These are phyloP conservation scores for Mercurialis annua DNA, from an alignment of 345 rosid species.

Conservation along the genomic window DNA sequence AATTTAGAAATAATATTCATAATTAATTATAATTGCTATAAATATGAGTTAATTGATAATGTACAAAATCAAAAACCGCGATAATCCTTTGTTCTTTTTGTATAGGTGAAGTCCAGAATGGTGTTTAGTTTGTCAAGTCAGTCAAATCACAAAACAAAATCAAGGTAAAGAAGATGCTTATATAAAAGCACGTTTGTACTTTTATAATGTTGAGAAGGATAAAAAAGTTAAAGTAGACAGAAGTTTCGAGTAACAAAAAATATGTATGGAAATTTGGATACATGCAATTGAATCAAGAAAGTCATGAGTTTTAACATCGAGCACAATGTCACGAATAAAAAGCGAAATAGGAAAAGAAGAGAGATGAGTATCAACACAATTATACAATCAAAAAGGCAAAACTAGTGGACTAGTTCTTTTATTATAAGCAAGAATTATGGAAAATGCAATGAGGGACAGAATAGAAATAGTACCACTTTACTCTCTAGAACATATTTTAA, in stretches of 20 bases:
- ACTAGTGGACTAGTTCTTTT: background rate
- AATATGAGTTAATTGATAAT: too few species aligned
- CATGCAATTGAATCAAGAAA: slow-evolving; percentile 1
- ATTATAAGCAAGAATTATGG: background rate
- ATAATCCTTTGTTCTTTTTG: too few species aligned
- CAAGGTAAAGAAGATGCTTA: background rate
- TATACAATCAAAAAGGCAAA: background rate
- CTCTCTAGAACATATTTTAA: too few species aligned
- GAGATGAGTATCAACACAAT: background rate
- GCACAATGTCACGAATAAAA: background rate
- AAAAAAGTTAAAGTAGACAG: background rate
- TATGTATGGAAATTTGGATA: background rate
- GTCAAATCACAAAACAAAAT: background rate
- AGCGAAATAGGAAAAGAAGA: background rate
- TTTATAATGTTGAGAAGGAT: background rate
- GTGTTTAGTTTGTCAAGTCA: background rate
- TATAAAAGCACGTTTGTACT: background rate
- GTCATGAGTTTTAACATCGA: background rate
- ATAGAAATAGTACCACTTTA: background rate
- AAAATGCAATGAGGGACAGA: background rate
- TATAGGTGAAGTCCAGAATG: background rate
- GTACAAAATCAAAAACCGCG: too few species aligned
- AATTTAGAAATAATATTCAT: too few species aligned
- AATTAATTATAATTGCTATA: too few species aligned
- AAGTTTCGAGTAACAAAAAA: background rate